Percentiles rank a stretch among this genome's conserved stretches.
phyloP scores from a whole-genome alignment of 139 green algal genomes.

The Haematococcus lacustris region DNA sequence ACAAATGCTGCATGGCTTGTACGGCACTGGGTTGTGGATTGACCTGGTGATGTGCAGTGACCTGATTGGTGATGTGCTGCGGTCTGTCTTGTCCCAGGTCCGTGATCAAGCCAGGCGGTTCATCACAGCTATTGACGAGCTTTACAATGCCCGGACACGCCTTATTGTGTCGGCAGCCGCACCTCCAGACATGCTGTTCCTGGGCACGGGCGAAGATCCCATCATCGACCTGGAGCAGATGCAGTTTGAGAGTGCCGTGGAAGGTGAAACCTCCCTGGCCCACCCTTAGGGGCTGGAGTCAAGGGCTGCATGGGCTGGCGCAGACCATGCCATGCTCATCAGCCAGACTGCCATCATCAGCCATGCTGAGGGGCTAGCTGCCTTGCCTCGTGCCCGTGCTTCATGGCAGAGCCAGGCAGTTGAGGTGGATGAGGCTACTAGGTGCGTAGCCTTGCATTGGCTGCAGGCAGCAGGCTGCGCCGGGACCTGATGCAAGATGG shows the following conservation, averaged over 20 bases:
- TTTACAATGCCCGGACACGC: slow-evolving; percentile 46
- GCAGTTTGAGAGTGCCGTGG: slow-evolving; percentile 75
- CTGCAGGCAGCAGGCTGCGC: slow-evolving; percentile 47
- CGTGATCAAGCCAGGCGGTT: slow-evolving; percentile 78
- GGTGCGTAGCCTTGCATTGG: neutral
- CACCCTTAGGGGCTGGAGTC: no score
- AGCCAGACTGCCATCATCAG: no score
- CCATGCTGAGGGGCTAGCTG: no score
- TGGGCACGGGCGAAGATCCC: slow-evolving; percentile 24
- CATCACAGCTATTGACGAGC: slow-evolving; percentile 85
- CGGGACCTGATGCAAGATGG: slow-evolving; percentile 44
- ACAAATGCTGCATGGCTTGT: neutral
- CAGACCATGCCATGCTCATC: no score
- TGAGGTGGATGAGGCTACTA: no score
- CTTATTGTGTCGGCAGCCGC: slow-evolving; percentile 16
- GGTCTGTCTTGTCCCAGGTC: no score
- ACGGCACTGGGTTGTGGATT: neutral
- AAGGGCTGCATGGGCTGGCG: no score
- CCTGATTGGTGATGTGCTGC: neutral
- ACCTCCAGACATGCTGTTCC: slow-evolving; percentile 66
- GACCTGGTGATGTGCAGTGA: neutral
- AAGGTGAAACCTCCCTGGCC: no score
- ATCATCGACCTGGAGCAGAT: slow-evolving; percentile 72
- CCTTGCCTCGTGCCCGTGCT: no score
- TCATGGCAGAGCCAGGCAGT: no score